phyloP scores from a whole-genome alignment of 1,284 basidiomycete species.

The Trametes versicolor region DNA sequence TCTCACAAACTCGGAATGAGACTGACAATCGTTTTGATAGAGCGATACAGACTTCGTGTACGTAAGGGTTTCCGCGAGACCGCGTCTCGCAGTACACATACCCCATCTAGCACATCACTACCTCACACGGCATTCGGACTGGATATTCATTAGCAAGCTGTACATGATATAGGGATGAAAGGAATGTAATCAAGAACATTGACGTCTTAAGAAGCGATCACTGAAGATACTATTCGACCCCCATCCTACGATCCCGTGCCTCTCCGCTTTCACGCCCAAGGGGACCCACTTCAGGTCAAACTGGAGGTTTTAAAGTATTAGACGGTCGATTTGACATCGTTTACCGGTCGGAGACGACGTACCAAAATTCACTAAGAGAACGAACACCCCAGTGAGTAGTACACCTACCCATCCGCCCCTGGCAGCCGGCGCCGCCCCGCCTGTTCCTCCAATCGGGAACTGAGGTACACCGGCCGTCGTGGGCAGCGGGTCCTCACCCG shows the following conservation, averaged over 20 bases:
- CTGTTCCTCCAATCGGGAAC: not conserved
- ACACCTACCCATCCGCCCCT: not conserved
- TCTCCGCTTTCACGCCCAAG: no score
- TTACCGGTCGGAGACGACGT: not conserved
- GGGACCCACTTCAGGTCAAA: not conserved
- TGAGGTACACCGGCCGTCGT: not conserved
- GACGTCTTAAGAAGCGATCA: no score
- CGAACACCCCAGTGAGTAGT: not conserved
- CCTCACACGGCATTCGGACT: not conserved
- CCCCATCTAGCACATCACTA: not conserved
- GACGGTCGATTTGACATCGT: not conserved
- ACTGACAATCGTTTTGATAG: not conserved
- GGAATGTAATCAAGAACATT: not conserved
- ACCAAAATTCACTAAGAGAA: slow-evolving; percentile 1
- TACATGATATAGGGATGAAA: not conserved
- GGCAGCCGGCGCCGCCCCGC: not conserved
- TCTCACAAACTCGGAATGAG: no score
- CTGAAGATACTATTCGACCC: no score
- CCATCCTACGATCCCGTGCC: no score
- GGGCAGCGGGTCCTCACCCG: not conserved
- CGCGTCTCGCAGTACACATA: not conserved
- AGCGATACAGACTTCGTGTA: no score
- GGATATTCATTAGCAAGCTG: not conserved
- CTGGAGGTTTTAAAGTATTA: not conserved
- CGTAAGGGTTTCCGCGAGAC: no score